Evolutionary conservation across 441 rosid genomes (phyloP), one percentile per base, ranked within the genome.

Genomic region (Populus tomentosa): DNA sequence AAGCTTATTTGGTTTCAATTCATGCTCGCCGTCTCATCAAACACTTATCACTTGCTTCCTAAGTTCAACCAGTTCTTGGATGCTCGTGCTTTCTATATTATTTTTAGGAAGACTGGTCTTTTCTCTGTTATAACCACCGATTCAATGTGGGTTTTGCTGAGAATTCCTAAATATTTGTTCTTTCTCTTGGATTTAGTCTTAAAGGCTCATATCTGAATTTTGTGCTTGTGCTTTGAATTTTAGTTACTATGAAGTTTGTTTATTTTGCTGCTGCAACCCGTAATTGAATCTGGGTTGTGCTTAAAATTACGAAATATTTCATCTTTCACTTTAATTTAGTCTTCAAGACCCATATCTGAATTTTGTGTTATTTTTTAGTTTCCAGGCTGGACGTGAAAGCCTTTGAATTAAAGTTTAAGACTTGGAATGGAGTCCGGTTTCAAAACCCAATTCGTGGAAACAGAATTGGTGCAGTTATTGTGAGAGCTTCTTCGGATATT

Each of bases 401-500:
- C 67, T 16, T 77, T 32, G 61, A 50, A 64, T 71, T 35, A 59
- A 71, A 33, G 23, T 21, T 76, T 36, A 82, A 68, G 70, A 70
- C 78, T 23, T 65, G 21, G 36, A 72, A 26, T 62, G 84, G 78
- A 33, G 18, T 82, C 59, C 24, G 72, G 66, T 66, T 40, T 35
- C 61, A 38, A 21, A 42, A 56, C 14, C 78, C 82, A 62, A 56
- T 70, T 67, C 28, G 26, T 2, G 69, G 56, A 33, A 76, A 30
- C 35, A 79, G 67, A 53, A 81, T 72, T 32, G 78, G 53, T 62
- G 38, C 69, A n/a, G 35, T 79, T 78, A 30, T 82, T 56, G 83
- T 86, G 76, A 86, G 84, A 78, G 87, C 86, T 23, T 86, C 88
- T 75, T 76, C 98, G 28, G 92, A 87, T 16, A 46, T 80, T 4